Conservation (phyloP, 1,284 basidiomycete species). For the Malassezia sympodialis region DNA sequence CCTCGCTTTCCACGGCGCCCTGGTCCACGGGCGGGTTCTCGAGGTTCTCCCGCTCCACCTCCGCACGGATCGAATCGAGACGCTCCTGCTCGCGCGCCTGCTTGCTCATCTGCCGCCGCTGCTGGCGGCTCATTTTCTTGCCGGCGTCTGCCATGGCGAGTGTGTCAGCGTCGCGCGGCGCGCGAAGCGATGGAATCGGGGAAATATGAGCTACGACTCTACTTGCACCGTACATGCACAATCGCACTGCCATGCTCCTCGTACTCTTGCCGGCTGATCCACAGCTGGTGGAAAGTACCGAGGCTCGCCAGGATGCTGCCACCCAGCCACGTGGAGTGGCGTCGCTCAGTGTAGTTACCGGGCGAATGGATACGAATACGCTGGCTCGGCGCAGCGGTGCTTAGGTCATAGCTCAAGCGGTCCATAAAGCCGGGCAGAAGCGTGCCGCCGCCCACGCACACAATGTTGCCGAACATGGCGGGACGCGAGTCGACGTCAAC, state of each 20-base stretch:
- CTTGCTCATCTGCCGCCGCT: constrained; percentile 21
- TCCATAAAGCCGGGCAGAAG: constrained; percentile 77
- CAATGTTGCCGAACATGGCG: constrained; percentile 79
- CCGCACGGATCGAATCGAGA: constrained; percentile 8
- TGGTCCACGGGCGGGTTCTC: constrained; percentile 1
- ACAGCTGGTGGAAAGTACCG: constrained; percentile 47
- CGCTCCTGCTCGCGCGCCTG: constrained; percentile 23
- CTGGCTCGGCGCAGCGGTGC: constrained; percentile 62
- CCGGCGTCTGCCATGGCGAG: not conserved
- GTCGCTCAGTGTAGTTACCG: constrained; percentile 42
- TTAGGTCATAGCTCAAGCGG: constrained; percentile 69
- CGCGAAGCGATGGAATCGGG: constrained; percentile 26
- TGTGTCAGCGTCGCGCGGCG: constrained; percentile 22
- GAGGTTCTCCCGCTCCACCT: constrained; percentile 11
- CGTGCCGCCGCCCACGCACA: constrained; percentile 83
- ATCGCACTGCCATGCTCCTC: constrained; percentile 44
- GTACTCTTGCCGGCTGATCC: constrained; percentile 46
- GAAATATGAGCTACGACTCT: not conserved
- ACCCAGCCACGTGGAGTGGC: constrained; percentile 44
- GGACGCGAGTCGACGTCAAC: constrained; percentile 87
- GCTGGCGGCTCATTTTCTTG: constrained; percentile 20
- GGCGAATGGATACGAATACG: constrained; percentile 45
- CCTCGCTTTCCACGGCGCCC: not conserved
- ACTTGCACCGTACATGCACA: constrained; percentile 45
- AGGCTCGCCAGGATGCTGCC: constrained; percentile 40